A percentile compares a stretch with the other conserved stretches of the same genome.
Conservation (phyloP, 2,329 filamentous ascomycete genomes). For the Knoxdaviesia capensis region DNA sequence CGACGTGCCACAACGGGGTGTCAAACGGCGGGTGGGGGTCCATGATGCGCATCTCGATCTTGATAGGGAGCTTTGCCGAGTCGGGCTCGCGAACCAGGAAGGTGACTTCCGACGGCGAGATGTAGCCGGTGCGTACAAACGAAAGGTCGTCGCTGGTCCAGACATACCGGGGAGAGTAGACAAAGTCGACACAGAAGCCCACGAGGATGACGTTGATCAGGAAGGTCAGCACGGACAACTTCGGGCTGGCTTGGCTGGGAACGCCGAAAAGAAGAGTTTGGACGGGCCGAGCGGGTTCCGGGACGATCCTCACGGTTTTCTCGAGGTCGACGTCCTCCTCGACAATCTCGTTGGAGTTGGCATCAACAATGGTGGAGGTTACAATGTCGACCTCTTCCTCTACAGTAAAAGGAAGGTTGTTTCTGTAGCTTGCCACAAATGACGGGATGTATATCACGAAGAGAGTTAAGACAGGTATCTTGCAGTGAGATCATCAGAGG, state of each 20-base stretch:
- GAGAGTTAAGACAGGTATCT: no score
- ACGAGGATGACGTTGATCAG: conserved; percentile 52
- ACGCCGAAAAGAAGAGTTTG: conserved; percentile 55
- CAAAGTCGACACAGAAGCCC: conserved; percentile 52
- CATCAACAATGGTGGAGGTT: conserved; percentile 4
- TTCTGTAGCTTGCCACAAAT: no score
- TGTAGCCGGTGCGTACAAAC: conserved; percentile 72
- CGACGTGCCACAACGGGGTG: conserved; percentile 42
- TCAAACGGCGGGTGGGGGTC: conserved; percentile 30
- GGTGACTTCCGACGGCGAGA: conserved; percentile 61
- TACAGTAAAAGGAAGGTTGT: no score
- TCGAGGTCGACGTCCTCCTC: conserved; percentile 36
- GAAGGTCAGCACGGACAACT: conserved; percentile 47
- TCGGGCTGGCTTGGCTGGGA: conserved; percentile 49
- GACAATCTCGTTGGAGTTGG: conserved; percentile 14
- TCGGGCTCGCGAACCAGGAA: conserved; percentile 76
- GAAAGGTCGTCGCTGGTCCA: conserved; percentile 58
- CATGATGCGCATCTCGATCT: conserved; percentile 41
- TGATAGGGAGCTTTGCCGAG: conserved; percentile 52
- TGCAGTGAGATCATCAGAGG: no score
- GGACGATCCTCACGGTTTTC: conserved; percentile 39
- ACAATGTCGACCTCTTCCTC: no score
- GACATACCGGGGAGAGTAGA: conserved; percentile 51
- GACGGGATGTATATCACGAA: no score
- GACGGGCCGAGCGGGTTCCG: conserved; percentile 34